Evolutionary conservation across 495 filamentous ascomycete genomes (phyloP).

Genomic region (Amorphotheca resinae): DNA sequence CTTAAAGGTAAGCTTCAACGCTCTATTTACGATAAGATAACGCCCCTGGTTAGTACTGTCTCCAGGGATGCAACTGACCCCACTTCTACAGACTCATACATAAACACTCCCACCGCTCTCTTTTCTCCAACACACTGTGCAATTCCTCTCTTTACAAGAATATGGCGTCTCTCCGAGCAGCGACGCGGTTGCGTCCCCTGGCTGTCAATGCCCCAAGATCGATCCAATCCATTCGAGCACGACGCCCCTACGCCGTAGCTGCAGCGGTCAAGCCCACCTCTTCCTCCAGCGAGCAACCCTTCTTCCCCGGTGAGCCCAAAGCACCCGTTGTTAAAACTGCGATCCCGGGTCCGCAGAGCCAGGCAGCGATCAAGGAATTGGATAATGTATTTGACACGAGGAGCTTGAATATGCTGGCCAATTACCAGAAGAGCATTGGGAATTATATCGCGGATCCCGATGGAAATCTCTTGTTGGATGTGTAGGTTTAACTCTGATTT

Average conservation of each 20-base stretch:
- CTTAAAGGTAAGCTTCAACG: no score
- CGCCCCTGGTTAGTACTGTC: no score
- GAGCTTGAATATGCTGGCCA: conserved; percentile 82
- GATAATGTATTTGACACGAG: conserved; percentile 86
- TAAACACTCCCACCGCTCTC: neutral
- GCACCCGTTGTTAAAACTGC: conserved; percentile 60
- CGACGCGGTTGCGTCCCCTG: conserved; percentile 16
- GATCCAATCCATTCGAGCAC: neutral
- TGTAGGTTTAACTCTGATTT: conserved; percentile 39
- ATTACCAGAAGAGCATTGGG: conserved; percentile 62
- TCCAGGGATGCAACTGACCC: no score
- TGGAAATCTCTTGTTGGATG: conserved; percentile 67
- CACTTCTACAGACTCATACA: neutral
- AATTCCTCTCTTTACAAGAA: no score
- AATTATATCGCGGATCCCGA: conserved; percentile 84
- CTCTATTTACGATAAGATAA: no score
- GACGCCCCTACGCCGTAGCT: conserved; percentile 13
- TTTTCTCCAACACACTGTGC: neutral
- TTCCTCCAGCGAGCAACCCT: conserved; percentile 26
- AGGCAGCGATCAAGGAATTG: conserved; percentile 58
- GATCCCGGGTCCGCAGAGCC: conserved; percentile 73
- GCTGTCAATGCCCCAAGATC: conserved; percentile 5
- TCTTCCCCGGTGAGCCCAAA: conserved; percentile 63
- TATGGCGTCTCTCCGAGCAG: conserved; percentile 23
- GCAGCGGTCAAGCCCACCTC: conserved; percentile 8